Base-by-base conservation (phyloP, 257 asterid genomes). In the Striga asiatica region DNA sequence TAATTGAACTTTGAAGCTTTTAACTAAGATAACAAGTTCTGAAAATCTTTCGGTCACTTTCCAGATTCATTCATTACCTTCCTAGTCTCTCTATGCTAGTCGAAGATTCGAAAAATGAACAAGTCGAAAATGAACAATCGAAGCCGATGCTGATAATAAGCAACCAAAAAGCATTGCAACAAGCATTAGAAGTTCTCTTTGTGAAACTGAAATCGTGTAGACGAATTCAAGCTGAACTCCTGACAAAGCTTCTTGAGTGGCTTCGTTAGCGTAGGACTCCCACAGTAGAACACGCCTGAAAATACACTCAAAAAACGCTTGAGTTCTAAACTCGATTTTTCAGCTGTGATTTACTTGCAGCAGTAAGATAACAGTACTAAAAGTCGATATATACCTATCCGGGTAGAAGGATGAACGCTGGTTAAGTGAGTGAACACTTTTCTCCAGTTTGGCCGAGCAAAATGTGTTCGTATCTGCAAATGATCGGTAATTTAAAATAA, bases 391-490 rank as follows among this genome's bases (percentile, higher is more conserved):
- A 64, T 72, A 91, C 95, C 97, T 47, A 91, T 81, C 46, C 89
- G 68, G 12, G 84, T 58, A 38, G 76, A 71, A 23, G 83, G 89
- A 71, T 91, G 94, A 5, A 74, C 50, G 27, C 13, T 20, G 17
- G 88, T 71, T 70, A 91, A 65, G 50, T 62, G 70, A 8, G 81
- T 38, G 72, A 91, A 91, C 23, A 87, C 84, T 41, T 77, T 84
- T 64, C 75, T 84, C 97, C 98, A 87, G 45, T 91, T 87, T n/a
- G 98, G 97, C 50, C 98, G 71, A 23, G 98, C 88, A 51, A 91
- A 91, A 72, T 91, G 98, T 7, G 98, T 87, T 66, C 82, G 60
- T 60, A 81, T 91, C 97, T 84, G 80, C 73, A 22, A n/a, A n/a
- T n/a, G n/a, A n/a, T n/a, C n/a, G n/a, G n/a, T n/a, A n/a, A n/a